Percentiles rank a stretch among this genome's conserved stretches.
phyloP scores from a whole-genome alignment of 1,284 basidiomycete species.

The Ceratobasidium sp. region DNA sequence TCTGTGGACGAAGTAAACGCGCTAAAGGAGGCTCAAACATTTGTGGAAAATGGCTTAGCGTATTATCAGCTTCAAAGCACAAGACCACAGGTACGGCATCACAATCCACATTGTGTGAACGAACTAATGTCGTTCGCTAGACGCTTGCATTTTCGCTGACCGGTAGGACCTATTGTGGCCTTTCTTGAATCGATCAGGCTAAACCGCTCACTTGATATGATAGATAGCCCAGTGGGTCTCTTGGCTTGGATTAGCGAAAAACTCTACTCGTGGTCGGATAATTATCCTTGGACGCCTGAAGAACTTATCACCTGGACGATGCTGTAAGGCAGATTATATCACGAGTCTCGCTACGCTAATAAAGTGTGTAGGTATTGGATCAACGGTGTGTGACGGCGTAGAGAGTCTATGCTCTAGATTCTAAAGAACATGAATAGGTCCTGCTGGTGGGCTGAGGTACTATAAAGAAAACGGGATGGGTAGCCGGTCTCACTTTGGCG shows the following conservation, averaged over 20 bases:
- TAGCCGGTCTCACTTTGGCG: slow-evolving; percentile 2
- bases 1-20: slow-evolving; percentile 45
- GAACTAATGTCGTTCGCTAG: slow-evolving; percentile 10
- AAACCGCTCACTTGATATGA: background rate
- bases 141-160: slow-evolving; percentile 49
- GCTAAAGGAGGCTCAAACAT: slow-evolving; percentile 38
- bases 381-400: background rate
- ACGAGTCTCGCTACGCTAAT: background rate
- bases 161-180: slow-evolving; percentile 8
- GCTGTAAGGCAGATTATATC: slow-evolving; percentile 38
- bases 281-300: slow-evolving; percentile 48
- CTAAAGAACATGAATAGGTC: slow-evolving; percentile 24
- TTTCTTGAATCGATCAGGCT: background rate
- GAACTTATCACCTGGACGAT: slow-evolving; percentile 49
- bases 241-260: slow-evolving; percentile 50
- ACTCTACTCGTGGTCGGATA: slow-evolving; percentile 47
- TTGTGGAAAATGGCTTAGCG: slow-evolving; percentile 25
- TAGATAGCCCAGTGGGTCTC: slow-evolving; percentile 48
- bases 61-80: slow-evolving; percentile 47
- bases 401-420: background rate
- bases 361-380: slow-evolving; percentile 28
- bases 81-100: slow-evolving; percentile 47
- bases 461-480: slow-evolving; percentile 47
- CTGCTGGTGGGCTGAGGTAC: slow-evolving; percentile 45
- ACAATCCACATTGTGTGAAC: no score